Base-by-base conservation (phyloP, 139 green algal genomes). In the Haematococcus lacustris region DNA sequence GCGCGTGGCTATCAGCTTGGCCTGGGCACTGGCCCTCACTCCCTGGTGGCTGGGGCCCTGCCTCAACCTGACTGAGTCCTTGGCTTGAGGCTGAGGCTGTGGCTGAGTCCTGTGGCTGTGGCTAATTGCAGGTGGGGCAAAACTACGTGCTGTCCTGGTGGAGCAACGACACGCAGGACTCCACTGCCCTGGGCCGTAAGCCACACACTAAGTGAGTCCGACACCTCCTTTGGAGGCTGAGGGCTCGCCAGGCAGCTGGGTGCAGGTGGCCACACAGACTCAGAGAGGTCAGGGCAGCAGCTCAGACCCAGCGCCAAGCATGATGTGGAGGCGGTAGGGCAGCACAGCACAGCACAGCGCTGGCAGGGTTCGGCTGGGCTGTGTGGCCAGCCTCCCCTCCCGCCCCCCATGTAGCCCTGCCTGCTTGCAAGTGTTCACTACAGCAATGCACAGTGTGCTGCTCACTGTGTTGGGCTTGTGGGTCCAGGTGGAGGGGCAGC, bases 111-210 rank as follows among this genome's bases (percentile, higher is more conserved):
- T 32, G 13, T 59, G 65, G 33, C 17, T 26, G 13, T 57, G 25
- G 35, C 38, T 38, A 32, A 60, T 3, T 69, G 43, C 85, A 90
- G 77, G 80, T 88, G 3, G 47, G 71, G 21, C 91, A 97, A 73
- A 94, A 95, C 77, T 90, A 83, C 41, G 88, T 85, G 77, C 79
- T 97, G 47, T 82, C 81, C 17, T 59, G 76, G 3, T 96, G 90
- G 89, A 80, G 79, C 6, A 80, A 86, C 26, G 72, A 33, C 39
- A 84, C 76, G 9, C 40, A 67, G 3, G 30, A 51, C 21, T 63
- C 78, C 26, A 4, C 32, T 9, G 38, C 60, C 32, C 1, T n/a
- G 1, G 51, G 71, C 6, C 43, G 2, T 0, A 47, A 21, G 7
- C 35, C 63, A 6, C 63, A 69, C 63, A 69, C 63, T 35, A 64